Percentiles rank a stretch among this genome's conserved stretches.
phyloP scores from a whole-genome alignment of 768 basidiomycete genomes.

The Arthromyces matolae region DNA sequence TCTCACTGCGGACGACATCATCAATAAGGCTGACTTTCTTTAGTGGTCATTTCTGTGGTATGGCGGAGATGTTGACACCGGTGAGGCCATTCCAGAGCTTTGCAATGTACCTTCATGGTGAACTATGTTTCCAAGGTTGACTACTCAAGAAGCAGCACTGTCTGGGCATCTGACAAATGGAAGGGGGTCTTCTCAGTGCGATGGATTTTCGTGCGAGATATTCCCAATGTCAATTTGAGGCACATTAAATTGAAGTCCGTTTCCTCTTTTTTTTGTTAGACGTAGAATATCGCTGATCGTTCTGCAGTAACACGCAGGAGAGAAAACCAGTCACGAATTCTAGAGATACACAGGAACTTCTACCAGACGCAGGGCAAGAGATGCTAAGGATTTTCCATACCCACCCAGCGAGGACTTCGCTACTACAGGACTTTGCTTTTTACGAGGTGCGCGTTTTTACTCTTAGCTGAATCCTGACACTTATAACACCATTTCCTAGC shows the following conservation, averaged over 20 bases:
- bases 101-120: background rate
- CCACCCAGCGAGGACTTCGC: conserved; percentile 88
- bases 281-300: conserved; percentile 13
- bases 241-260: conserved; percentile 84
- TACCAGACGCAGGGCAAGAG: conserved; percentile 94
- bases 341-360: conserved; percentile 93
- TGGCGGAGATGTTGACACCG: conserved; percentile 97
- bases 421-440: conserved; percentile 91
- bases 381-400: conserved; percentile 95
- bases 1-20: conserved; percentile 3
- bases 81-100: conserved; percentile 37
- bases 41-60: conserved; percentile 96
- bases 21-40: background rate
- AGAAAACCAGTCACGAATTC: conserved; percentile 98
- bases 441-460: conserved; percentile 63
- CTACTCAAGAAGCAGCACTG: conserved; percentile 89
- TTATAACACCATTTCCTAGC: conserved; percentile 33
- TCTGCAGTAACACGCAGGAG: conserved; percentile 87
- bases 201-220: conserved; percentile 97
- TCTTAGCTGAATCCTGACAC: background rate
- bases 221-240: conserved; percentile 82
- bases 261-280: conserved; percentile 1
- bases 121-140: conserved; percentile 55
- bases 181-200: conserved; percentile 98
- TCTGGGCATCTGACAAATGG: conserved; percentile 99